Base-by-base conservation (phyloP, 257 asterid species). In the Solanum chiquidenum region DNA sequence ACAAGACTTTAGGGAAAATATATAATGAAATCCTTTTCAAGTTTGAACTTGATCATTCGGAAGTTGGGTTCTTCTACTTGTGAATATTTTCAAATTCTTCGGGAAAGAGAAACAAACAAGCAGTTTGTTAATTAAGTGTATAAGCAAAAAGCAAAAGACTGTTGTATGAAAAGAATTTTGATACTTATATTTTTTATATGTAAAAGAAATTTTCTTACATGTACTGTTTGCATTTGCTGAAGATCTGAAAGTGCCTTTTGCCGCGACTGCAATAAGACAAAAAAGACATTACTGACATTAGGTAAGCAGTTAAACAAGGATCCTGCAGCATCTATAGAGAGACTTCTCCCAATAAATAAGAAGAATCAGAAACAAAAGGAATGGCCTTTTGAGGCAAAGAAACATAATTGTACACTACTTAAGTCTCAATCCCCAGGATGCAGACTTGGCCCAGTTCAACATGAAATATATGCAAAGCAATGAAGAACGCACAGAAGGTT, bases 241-340 rank as follows among this genome's bases (percentile, higher is more conserved):
- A 96, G 91, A 89, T 96, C 97, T 76, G 97, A 97, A 62, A 96
- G 88, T 23, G 99, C 99, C 84, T 97, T 95, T 91, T 93, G 98
- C 94, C 99, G 94, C 31, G 99, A 96, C 99, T 96, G 99, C 91
- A 94, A 62, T 86, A 82, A 85, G 60, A 84, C 42, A 34, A 55
- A 38, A 33, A 75, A 18, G 83, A 90, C 18, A 87, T n/a, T 68
- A 25, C 9, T 25, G 52, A 74, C 31, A 73, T 52, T 52, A 34
- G 10, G 42, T 49, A 40, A 86, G 74, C 46, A 86, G 33, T 49
- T 72, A 73, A 86, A 52, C 75, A 86, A 86, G 42, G 73, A 74
- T 31, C 66, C 37, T 44, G 68, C 85, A 79, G 85, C 62, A 79
- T 46, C 62, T 16, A 14, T 23, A 79, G 68, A 25, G 34, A 46